Evolutionary conservation across 495 filamentous ascomycete genomes (phyloP), one percentile per base, ranked within the genome.

Genomic region (Aspergillus steynii): DNA sequence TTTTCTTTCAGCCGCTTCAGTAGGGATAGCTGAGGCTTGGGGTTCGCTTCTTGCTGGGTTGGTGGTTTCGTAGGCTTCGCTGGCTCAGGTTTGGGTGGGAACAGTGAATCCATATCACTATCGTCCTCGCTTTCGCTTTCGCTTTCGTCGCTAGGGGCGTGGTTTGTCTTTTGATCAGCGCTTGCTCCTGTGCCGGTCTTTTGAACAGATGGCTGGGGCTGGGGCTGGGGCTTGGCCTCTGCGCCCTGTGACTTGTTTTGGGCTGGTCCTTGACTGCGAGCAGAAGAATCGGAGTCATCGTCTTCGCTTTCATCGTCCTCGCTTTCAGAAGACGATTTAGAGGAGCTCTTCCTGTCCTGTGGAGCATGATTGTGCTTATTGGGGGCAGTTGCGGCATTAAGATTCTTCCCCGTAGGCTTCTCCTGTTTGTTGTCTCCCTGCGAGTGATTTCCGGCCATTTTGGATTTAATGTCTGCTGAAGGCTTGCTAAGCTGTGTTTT

Each of bases 51-150:
- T 8, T 37, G 5, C 34, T 12, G 37, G 37, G 37, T 4, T 14
- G 12, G 37, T 12, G 37, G 37, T 12, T 14, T 42, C 9, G 37
- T 42, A 42, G 37, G 37, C 37, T 42, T 42, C 37, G 12, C 37
- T 42, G 37, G 37, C 37, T 42, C 37, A 42, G 9, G 37, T 42
- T 14, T 42, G 9, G 37, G 37, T 14, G 37, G 37, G 9, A 42
- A 10, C 3, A 14, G 9, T 12, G 14, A 14, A 42, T 42, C 37
- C 37, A 42, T 42, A 14, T 42, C 37, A 42, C 37, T 49, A 15
- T 58, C 61, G 42, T 26, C 42, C 1, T 62, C 55, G 31, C 32
- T 26, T 47, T 61, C 55, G 27, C 46, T 58, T 1, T 58, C 61
- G 32, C 57, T 59, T 61, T 48, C 54, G 34, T 42, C 25, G 25